Base-by-base conservation (phyloP, 2,329 filamentous ascomycete genomes). In the Reticulascus tulasneorum region DNA sequence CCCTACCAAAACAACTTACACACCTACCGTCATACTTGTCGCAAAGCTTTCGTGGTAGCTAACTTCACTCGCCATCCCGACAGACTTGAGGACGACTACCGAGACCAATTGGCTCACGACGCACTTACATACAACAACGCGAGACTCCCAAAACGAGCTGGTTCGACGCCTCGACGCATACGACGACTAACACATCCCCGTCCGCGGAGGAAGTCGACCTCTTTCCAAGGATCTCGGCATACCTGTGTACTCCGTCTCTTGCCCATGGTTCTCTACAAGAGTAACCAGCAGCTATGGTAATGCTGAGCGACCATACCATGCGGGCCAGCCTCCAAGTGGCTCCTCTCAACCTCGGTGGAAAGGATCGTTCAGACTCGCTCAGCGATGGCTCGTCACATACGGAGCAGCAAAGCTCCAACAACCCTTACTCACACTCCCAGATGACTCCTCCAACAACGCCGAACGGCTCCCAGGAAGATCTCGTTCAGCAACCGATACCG, bases 401-500 rank as follows among this genome's bases (percentile, higher is more conserved):
- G 35, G 51, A 53, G 25, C 48, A 51, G 22, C 46, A 50, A 39
- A 48, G 54, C 31, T 60, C 60, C 45, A 56, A 58, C 35, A 64
- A 64, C 40, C 60, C 64, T 31, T 67, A 72, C 54, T 51, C 64
- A 27, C 61, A 72, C 48, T 64, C 74, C 30, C 81, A 88, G 47
- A 84, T 90, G 63, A 90, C 85, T 31, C 86, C 86, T 19, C 86
- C 86, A 26, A 68, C 82, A 44, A 90, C 86, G 8, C 86, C 86
- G 13, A 80, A 82, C 60, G 74, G 73, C 52, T 81, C 78, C 17
- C 73, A 75, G 54, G 82, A 87, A 55, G 67, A 75, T 46, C 69
- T 75, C 44, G 57, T 60, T 51, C 55, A 63, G 47, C 49, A 56
- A 32, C 63, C 65, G 45, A 52, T 57, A 33, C 62, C 71, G 7